Percentiles rank a stretch among this genome's conserved stretches.
These are phyloP conservation scores for Eimeria praecox DNA, from an alignment of 169 alveolate genomes.

Conservation along the genomic window DNA sequence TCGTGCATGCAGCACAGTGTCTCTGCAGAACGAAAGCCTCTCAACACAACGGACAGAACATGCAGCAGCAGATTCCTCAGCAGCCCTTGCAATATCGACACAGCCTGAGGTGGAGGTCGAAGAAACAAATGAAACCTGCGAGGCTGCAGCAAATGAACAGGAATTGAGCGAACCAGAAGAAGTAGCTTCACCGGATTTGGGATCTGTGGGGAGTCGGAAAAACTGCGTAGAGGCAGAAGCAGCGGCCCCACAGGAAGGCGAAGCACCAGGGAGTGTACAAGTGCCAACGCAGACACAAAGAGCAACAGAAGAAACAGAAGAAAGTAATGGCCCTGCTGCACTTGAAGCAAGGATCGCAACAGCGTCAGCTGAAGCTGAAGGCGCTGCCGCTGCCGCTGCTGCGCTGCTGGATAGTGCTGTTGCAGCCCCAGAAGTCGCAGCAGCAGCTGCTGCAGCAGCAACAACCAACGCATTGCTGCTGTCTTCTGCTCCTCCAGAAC, in stretches of 20 bases:
- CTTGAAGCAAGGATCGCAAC: constrained; percentile 25
- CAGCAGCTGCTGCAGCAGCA: constrained; percentile 76
- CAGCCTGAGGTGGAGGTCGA: not conserved
- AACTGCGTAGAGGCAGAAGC: not conserved
- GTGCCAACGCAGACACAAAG: not conserved
- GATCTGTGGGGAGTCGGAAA: not conserved
- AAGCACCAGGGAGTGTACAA: not conserved
- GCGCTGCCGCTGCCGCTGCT: constrained; percentile 66
- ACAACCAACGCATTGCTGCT: constrained; percentile 37
- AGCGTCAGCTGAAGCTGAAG: constrained; percentile 72
- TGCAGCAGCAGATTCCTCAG: not conserved
- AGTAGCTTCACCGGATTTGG: not conserved
- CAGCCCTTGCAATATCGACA: not conserved
- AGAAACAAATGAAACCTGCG: no score
- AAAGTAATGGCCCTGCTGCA: not conserved
- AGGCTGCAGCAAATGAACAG: not conserved
- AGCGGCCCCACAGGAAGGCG: not conserved
- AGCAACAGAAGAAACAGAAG: constrained; percentile 25
- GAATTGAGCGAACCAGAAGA: not conserved
- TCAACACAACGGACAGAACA: not conserved
- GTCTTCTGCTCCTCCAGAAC: not conserved
- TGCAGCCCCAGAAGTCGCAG: constrained; percentile 65
- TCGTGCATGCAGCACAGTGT: not conserved
- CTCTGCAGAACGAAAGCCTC: constrained; percentile 9
- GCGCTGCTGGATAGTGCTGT: constrained; percentile 49